Base-by-base conservation (phyloP, 352 stramenopile genomes). In the Pythium diclinum region DNA sequence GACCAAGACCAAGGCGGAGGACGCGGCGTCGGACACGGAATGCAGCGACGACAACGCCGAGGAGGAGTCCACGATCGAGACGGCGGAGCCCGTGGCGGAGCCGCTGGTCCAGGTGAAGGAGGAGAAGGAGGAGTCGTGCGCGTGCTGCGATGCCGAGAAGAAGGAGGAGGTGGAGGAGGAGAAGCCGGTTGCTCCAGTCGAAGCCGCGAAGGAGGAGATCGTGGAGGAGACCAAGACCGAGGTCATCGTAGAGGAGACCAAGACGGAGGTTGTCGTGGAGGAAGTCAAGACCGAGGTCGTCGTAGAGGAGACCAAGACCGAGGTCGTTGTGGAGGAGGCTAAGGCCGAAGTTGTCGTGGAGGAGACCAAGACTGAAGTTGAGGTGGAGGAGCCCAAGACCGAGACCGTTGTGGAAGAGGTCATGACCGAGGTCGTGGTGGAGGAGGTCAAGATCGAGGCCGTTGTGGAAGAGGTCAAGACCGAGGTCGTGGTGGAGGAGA, bases 331-430 rank as follows among this genome's bases (percentile, higher is more conserved):
- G 7, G 36, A 42, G 36, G 36, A 42, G 36, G 14, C 36, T 9
- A 17, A 17, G 36, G 11, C 36, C 14, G 36, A 3, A 9, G 21
- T 21, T 33, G 36, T 21, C 38, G 38, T 47, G 13, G 38, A 47
- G 38, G 38, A 47, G 38, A 47, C 38, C 38, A 21, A 21, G 11
- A 36, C 33, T 36, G 33, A 10, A 9, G 25, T 25, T 16, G 61
- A 67, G 68, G 56, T 63, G 19, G 48, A 74, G 14, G 53, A 48
- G 40, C 42, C 57, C 59, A 67, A 11, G 65, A 73, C 53, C 19
- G 38, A 47, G 38, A 21, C 21, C 3, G 38, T 52, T 25, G 38
- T 40, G 6, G 38, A 33, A 3, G 21, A 47, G 38, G 8, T 16
- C 38, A 47, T 21, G 38, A 16, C 21, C 21, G 38, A 47, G 49